Percentiles rank a stretch among this genome's conserved stretches.
Conservation (phyloP, 73 alveolate species). For the Durusdinium trenchii region DNA sequence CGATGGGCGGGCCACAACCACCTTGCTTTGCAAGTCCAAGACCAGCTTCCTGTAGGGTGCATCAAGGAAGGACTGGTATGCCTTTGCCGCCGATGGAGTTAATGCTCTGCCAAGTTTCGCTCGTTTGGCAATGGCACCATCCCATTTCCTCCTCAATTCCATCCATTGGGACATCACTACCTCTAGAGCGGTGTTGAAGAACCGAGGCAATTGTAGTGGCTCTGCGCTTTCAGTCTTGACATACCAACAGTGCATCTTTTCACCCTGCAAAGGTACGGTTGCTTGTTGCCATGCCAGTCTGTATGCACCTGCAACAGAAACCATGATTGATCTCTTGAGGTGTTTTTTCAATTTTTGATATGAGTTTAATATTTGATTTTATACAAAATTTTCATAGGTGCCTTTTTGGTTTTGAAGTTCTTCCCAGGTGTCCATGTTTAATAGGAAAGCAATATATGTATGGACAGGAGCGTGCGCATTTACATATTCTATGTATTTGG, state of each 20-base stretch:
- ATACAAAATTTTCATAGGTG: no score
- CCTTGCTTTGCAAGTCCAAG: not conserved
- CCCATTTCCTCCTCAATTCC: slow-evolving; percentile 17
- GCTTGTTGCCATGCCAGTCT: not conserved
- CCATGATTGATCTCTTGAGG: no score
- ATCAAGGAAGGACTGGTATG: not conserved
- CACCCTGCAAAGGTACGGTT: not conserved
- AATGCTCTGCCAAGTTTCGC: not conserved
- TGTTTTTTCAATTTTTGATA: no score
- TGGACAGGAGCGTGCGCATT: no score
- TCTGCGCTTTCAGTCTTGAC: slow-evolving; percentile 3
- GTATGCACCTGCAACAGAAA: slow-evolving; percentile 49
- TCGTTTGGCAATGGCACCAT: not conserved
- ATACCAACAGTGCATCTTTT: not conserved
- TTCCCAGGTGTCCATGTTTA: no score
- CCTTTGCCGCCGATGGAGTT: not conserved
- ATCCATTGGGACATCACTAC: slow-evolving; percentile 12
- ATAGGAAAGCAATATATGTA: no score
- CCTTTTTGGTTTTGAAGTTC: no score
- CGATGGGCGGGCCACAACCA: not conserved
- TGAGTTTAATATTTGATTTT: no score
- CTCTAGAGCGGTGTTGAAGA: not conserved
- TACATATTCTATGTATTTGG: not conserved
- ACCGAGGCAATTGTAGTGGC: slow-evolving; percentile 2
- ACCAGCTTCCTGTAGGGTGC: not conserved